Evolutionary conservation across 164 flowering plant species (phyloP), one percentile per base, ranked within the genome.

Genomic region (Macadamia tetraphylla): DNA sequence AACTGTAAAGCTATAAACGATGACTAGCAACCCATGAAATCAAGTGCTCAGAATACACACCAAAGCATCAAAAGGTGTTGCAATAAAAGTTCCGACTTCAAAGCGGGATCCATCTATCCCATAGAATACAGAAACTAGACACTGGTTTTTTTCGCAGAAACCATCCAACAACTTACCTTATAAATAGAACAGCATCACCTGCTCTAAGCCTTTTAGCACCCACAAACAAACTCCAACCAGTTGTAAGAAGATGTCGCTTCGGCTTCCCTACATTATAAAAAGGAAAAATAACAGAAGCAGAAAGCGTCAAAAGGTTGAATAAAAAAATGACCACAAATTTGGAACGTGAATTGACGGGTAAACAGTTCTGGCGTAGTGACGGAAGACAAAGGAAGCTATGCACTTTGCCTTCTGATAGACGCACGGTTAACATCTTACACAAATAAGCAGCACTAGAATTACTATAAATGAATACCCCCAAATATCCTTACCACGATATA

Each of bases 201-300:
- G 98, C 98, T 77, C 79, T 80, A 57, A 95, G 93, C 77, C 98
- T 79, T 78, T 95, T 95, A 55, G 94, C 86, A 30, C 97, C 90
- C 58, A 95, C 90, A 78, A 95, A 94, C 73, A 87, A 75, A 74
- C 99, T 94, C 99, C 99, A 94, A n/a, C 99, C 99, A 51, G 97
- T 94, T 49, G 99, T 95, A 40, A 95, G 88, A 70, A 95, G 96
- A 74, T 95, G 99, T 52, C 99, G 72, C 74, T 92, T 95, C 31
- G 99, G 99, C 84, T 95, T 98, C 69, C 99, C 99, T 95, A 76
- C 58, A 84, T 30, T 65, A 67, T 31, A 67, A 48, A 6, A 35
- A 23, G 59, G 52, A 52, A 61, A 64, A 11, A 35, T 35, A 2
- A 46, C 51, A 46, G 51, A 46, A 46, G 8, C 51, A 46, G 12